Base-by-base conservation (phyloP, 331 rosid species). In the Saraca asoca region DNA sequence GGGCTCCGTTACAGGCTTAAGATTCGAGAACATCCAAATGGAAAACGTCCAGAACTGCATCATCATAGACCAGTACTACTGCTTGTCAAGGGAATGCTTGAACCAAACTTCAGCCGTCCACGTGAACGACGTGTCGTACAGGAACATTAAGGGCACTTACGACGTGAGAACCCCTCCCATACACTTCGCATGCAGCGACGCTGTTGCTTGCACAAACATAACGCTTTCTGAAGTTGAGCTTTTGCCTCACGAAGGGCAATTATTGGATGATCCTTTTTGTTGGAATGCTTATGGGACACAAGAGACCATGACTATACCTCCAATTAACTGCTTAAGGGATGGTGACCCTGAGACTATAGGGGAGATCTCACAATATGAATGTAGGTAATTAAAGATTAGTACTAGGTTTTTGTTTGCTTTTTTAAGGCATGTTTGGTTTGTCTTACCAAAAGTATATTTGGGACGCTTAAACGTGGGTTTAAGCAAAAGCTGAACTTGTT, bases 271-370 rank as follows among this genome's bases (percentile, higher is more conserved):
- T 37, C 97, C 97, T 5, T 90, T 88, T 67, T 90, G 99, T 60
- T 94, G 99, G 99, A 90, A 90, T 74, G 96, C 99, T 58, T 94
- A 84, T 75, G 97, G 97, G 24, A 74, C 37, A 14, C 87, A 91
- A 37, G 88, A 88, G 64, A 85, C 96, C 12, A 41, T 83, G 44
- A 87, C 91, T 11, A 87, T 92, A 7, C 98, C 98, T 59, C 96
- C 96, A 12, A 57, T 92, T 50, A 71, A 74, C 78, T 92, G 98
- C 68, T 78, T 89, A 15, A 88, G 71, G 52, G 93, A 89, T 9
- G 96, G 96, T 14, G 63, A 52, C 4, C 95, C 96, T 64, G 85
- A 82, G 15, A 72, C 50, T 0, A 46, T 78, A 6, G 71, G 37
- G 2, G 96, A 85, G 68, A 64, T 49, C 31, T 57, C 85, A 0